Base-by-base conservation (phyloP, 1,284 basidiomycete genomes). In the Exobasidium cylindrosporum region DNA sequence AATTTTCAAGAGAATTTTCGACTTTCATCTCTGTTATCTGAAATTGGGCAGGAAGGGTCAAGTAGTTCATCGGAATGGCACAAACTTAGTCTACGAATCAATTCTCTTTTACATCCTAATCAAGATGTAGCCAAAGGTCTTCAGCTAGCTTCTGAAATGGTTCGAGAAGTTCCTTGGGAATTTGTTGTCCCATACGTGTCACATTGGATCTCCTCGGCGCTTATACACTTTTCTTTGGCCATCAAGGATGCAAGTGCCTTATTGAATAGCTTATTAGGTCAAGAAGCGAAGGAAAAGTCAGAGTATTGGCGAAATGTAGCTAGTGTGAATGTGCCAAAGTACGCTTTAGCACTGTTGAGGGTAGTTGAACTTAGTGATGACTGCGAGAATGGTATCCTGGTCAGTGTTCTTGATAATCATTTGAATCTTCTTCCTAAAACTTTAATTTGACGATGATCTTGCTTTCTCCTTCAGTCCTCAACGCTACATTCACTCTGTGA, bases 281-380 rank as follows among this genome's bases (percentile, higher is more conserved):
- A 3, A 24, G 47, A 50, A 24, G 47, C 47, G 26, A 50, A 28
- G 26, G 13, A 23, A 50, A 21, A 50, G 26, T 24, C 26, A 3
- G 47, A 50, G 26, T 50, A 50, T 28, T 50, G 47, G 47, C 47
- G 47, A 24, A 50, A 50, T 28, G 47, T 50, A 50, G 47, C 21
- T 3, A 50, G 47, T 50, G 3, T 28, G 14, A 28, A 4, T 14
- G n/a, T 28, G 4, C n/a, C 47, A 50, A 50, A 50, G 21, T 50
- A 50, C 26, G 4, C 5, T 14, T 26, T 50, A 3, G 26, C 26
- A 21, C 26, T 50, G 26, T 14, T 50, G 47, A 13, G 26, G 26
- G 26, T 13, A 13, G 26, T 24, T 14, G 47, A 50, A 50, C 47
- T 13, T 4, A 24, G 21, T 14, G 21, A 24, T 4, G 47, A 50